phyloP scores from a whole-genome alignment of 345 rosid species.

The Gossypium sturtianum region DNA sequence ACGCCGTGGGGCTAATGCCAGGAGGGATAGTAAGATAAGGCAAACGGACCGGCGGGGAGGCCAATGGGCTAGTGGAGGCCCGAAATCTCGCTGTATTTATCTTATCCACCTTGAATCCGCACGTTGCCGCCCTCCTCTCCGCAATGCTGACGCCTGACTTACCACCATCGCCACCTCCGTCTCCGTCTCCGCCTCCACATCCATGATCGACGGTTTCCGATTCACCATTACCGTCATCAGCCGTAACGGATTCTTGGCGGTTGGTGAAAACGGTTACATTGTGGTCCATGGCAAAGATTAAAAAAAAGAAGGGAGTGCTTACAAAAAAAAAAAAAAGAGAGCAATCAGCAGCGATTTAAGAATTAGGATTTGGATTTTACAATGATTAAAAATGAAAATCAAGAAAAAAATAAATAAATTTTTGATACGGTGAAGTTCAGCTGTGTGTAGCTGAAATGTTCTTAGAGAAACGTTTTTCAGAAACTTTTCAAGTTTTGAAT shows the following conservation, averaged over 20 bases:
- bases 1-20: conserved; percentile 57
- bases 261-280: conserved; percentile 8
- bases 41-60: conserved; percentile 18
- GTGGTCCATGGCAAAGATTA: background rate
- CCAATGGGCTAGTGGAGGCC: conserved; percentile 19
- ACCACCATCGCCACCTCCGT: background rate
- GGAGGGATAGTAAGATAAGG: conserved; percentile 48
- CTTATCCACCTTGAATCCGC: conserved; percentile 46
- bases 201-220: background rate
- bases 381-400: background rate
- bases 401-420: background rate
- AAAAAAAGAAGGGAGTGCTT: background rate
- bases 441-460: background rate
- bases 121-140: conserved; percentile 56
- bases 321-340: no score
- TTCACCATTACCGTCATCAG: background rate
- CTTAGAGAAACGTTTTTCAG: background rate
- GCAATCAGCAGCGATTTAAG: background rate
- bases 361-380: background rate
- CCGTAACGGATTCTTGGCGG: background rate
- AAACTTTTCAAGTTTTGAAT: conserved; percentile 1
- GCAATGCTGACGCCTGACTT: conserved; percentile 41
- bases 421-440: background rate
- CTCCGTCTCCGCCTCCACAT: background rate
- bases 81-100: conserved; percentile 36